Base-by-base conservation (phyloP, 768 basidiomycete genomes). In the Boletus insuetus region DNA sequence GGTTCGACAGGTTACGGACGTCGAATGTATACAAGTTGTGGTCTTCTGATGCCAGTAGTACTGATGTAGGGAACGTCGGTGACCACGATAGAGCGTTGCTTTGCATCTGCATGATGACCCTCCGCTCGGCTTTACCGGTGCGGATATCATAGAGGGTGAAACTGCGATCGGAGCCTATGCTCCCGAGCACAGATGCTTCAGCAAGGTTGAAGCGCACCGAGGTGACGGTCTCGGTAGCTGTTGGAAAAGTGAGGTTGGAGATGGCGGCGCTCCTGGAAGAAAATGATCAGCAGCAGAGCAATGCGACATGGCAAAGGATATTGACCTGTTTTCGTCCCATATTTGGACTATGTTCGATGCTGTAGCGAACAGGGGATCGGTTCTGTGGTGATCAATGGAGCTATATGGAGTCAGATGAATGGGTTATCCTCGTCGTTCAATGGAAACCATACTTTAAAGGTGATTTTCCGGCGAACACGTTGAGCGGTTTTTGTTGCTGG, bases 1-100 rank as follows among this genome's bases (percentile, higher is more conserved):
- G 93, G 2, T 82, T 77, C 13, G 81, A 74, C 22, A 99, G 79
- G 52, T 89, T 83, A 41, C 97, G 83, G 47, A 98, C 88, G 66
- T 99, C 97, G 70, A 97, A 99, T 0, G 97, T 98, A 72, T 98
- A 98, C 24, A 98, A 79, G 65, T 98, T 97, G 75, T 98, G 95
- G 66, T 98, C 96, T 77, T 98, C 97, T 0, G 95, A 98, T n/a
- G 92, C 97, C 8, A 98, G 82, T 9, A 99, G 82, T 38, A 98
- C 75, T 4, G 87, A 78, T 0, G 95, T 98, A 4, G 97, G 97
- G 67, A 94, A 87, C 0, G 93, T 96, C 0, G 97, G 97, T 29
- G 94, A 98, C 95, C 95, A 99, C 14, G 93, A 81, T 2, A 99
- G 79, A 9, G 89, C 80, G 63, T 98, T 98, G 62, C 86, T 85